A percentile compares a stretch with the other conserved stretches of the same genome.
phyloP scores from a whole-genome alignment of 345 rosid species.

The Theobroma cacao region DNA sequence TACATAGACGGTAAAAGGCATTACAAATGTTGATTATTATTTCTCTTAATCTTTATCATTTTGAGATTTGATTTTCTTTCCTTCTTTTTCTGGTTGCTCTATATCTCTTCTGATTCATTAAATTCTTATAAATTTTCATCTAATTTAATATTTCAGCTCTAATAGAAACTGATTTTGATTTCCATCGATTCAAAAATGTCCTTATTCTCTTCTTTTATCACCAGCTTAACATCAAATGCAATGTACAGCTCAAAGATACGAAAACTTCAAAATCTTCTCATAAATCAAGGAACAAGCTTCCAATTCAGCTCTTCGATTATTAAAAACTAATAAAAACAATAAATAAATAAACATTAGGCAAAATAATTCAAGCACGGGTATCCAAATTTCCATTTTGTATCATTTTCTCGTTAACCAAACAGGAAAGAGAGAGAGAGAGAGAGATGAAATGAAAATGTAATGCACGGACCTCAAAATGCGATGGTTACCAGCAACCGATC shows the following conservation, averaged over 20 bases:
- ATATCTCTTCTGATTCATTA: background rate
- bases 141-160: background rate
- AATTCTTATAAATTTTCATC: background rate
- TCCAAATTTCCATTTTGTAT: background rate
- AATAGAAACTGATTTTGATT: background rate
- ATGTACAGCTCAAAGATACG: background rate
- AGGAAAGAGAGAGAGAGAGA: background rate
- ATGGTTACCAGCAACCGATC: constrained; percentile 34
- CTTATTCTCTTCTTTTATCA: background rate
- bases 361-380: background rate
- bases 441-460: background rate
- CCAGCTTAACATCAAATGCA: background rate
- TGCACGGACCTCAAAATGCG: constrained; percentile 47
- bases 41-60: background rate
- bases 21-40: constrained; percentile 1
- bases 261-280: background rate
- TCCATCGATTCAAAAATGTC: background rate
- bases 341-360: background rate
- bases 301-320: background rate
- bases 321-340: background rate
- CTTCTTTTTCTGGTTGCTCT: no score
- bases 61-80: no score
- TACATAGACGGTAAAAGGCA: no score
- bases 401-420: background rate
- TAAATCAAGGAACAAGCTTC: background rate